Percentiles rank a stretch among this genome's conserved stretches.
Conservation (phyloP, 1,284 basidiomycete species). For the Earliella scabrosa region DNA sequence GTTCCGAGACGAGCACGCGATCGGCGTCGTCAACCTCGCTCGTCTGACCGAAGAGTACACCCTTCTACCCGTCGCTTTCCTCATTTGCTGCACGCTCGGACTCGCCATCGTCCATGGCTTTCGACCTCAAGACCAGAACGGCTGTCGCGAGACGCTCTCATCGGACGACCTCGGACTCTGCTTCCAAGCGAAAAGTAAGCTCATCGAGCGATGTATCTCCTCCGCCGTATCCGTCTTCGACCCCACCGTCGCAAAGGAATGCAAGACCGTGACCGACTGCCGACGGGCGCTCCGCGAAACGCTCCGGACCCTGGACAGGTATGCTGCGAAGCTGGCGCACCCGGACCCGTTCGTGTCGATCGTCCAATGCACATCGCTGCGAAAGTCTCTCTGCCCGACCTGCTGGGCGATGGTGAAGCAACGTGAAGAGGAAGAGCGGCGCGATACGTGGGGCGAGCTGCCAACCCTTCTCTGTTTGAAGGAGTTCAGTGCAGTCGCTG, state of each 20-base stretch:
- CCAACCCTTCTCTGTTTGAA: background rate
- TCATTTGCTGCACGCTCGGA: background rate
- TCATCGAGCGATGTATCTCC: background rate
- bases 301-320: no score
- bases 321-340: background rate
- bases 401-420: background rate
- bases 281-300: no score
- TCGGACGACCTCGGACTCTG: background rate
- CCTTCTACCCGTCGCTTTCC: no score
- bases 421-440: background rate
- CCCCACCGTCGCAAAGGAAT: background rate
- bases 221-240: background rate
- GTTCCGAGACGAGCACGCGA: background rate
- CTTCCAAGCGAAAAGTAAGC: background rate
- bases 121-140: constrained; percentile 6
- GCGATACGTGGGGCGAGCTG: background rate
- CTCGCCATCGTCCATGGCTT: background rate
- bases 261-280: background rate
- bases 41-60: no score
- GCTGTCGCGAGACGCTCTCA: constrained; percentile 4
- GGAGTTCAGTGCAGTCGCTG: no score
- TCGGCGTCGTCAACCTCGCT: no score
- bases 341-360: background rate
- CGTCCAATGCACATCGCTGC: background rate
- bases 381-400: background rate